A percentile compares a stretch with the other conserved stretches of the same genome.
Evolutionary conservation across 2,329 filamentous ascomycete genomes (phyloP).

Genomic region (Pseudogymnoascus sp.): DNA sequence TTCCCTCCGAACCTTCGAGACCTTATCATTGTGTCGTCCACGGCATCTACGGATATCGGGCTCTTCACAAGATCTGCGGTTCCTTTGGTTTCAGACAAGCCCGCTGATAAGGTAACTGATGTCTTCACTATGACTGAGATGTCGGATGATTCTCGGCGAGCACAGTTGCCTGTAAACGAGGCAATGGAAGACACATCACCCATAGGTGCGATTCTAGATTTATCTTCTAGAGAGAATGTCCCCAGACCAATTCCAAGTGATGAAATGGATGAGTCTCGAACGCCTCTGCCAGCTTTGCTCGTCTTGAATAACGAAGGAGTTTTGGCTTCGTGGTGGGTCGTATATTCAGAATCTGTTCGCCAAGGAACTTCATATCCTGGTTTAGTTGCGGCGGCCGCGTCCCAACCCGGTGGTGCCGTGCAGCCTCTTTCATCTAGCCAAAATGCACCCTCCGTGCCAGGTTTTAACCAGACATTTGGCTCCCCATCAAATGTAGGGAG

Average conservation of each 20-base stretch:
- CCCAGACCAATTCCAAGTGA: constrained; percentile 67
- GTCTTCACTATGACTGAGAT: constrained; percentile 68
- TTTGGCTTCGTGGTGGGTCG: constrained; percentile 79
- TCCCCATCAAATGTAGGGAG: not conserved
- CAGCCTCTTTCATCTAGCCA: constrained; percentile 16
- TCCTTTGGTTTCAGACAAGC: constrained; percentile 52
- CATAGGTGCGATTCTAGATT: constrained; percentile 71
- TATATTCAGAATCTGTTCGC: constrained; percentile 80
- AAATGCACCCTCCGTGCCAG: constrained; percentile 24
- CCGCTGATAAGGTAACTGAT: constrained; percentile 50
- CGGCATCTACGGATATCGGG: constrained; percentile 69
- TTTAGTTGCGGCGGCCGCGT: constrained; percentile 43
- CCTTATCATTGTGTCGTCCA: constrained; percentile 72
- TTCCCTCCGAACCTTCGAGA: constrained; percentile 77
- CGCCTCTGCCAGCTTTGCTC: constrained; percentile 75
- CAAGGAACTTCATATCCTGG: constrained; percentile 65
- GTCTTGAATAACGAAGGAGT: constrained; percentile 83
- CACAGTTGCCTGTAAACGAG: constrained; percentile 64
- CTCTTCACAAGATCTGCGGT: constrained; percentile 66
- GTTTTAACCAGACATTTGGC: constrained; percentile 14
- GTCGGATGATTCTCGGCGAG: constrained; percentile 64
- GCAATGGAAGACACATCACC: constrained; percentile 63
- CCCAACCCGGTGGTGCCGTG: constrained; percentile 17
- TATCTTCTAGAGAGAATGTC: constrained; percentile 75
- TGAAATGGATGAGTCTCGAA: constrained; percentile 69